Evolutionary conservation across 2,329 filamentous ascomycete genomes (phyloP).

Genomic region (Pseudogymnoascus verrucosus): DNA sequence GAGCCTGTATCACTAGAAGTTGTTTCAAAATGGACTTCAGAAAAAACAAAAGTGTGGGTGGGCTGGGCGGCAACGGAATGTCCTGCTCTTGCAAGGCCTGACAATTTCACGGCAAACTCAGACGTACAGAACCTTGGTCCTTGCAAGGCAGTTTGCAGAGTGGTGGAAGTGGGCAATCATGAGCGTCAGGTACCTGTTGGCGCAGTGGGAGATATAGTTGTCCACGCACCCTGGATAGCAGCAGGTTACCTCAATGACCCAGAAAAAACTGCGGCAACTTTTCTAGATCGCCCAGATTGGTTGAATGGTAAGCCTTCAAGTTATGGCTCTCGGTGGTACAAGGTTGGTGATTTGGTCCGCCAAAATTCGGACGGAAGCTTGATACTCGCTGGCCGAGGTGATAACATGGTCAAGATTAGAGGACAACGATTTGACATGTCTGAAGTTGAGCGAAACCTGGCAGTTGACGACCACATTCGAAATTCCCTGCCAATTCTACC

Average conservation of each 20-base stretch:
- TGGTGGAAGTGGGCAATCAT: slow-evolving; percentile 33
- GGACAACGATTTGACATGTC: slow-evolving; percentile 57
- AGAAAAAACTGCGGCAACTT: slow-evolving; percentile 29
- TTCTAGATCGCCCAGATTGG: slow-evolving; percentile 29
- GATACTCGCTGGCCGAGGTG: slow-evolving; percentile 53
- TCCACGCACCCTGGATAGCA: slow-evolving; percentile 31
- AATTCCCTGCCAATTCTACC: not conserved
- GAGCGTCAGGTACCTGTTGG: slow-evolving; percentile 29
- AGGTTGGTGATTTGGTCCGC: slow-evolving; percentile 30
- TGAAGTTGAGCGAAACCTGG: slow-evolving; percentile 38
- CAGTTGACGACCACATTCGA: not conserved
- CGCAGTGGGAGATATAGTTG: slow-evolving; percentile 30
- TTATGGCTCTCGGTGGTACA: slow-evolving; percentile 18
- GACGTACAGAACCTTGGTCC: not conserved
- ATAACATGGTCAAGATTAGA: slow-evolving; percentile 57
- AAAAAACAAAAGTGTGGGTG: not conserved
- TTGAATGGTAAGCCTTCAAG: not conserved
- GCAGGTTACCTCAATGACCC: slow-evolving; percentile 33
- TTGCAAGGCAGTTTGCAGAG: slow-evolving; percentile 17
- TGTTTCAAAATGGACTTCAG: not conserved
- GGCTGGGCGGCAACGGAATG: not conserved
- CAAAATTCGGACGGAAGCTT: slow-evolving; percentile 50
- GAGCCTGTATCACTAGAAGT: not conserved
- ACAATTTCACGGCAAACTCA: not conserved
- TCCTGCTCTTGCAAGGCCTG: not conserved